Evolutionary conservation across 495 filamentous ascomycete genomes (phyloP).

Genomic region (Aspergillus sclerotioniger): DNA sequence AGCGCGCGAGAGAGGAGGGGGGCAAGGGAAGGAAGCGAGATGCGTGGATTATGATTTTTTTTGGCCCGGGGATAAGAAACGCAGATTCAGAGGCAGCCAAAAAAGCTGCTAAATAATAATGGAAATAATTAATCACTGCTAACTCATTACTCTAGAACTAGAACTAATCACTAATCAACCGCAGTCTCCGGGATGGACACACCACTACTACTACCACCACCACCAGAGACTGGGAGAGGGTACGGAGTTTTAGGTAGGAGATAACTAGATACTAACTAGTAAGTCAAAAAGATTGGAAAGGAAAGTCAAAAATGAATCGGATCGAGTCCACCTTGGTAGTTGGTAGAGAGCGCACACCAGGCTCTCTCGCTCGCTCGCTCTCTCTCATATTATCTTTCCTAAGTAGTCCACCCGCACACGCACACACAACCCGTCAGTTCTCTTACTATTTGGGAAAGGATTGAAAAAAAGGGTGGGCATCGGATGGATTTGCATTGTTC

Average conservation of each 20-base stretch:
- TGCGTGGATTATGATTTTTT: conserved; percentile 22
- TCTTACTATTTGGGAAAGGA: neutral
- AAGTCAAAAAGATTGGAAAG: neutral
- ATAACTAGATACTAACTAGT: neutral
- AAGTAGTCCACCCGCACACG: neutral
- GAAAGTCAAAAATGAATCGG: neutral
- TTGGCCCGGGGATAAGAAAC: conserved; percentile 22
- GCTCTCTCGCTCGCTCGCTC: neutral
- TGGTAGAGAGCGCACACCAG: neutral
- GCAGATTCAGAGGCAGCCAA: conserved; percentile 2
- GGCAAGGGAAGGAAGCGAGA: conserved; percentile 9
- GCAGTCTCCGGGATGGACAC: too few relatives aligned
- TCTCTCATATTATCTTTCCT: neutral
- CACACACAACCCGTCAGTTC: conserved; percentile 7
- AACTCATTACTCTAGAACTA: too few relatives aligned
- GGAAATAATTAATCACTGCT: neutral
- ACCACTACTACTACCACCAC: neutral
- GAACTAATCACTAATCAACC: too few relatives aligned
- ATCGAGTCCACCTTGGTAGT: too few relatives aligned
- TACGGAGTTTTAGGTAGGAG: neutral
- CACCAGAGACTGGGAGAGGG: neutral
- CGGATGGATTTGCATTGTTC: conserved; percentile 13
- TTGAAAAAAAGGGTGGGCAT: conserved; percentile 17
- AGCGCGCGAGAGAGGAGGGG: conserved; percentile 12
- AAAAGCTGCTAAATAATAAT: neutral